These are phyloP conservation scores for Teratosphaeria viscida DNA, from an alignment of 2,329 filamentous ascomycete genomes.

Conservation along the genomic window DNA sequence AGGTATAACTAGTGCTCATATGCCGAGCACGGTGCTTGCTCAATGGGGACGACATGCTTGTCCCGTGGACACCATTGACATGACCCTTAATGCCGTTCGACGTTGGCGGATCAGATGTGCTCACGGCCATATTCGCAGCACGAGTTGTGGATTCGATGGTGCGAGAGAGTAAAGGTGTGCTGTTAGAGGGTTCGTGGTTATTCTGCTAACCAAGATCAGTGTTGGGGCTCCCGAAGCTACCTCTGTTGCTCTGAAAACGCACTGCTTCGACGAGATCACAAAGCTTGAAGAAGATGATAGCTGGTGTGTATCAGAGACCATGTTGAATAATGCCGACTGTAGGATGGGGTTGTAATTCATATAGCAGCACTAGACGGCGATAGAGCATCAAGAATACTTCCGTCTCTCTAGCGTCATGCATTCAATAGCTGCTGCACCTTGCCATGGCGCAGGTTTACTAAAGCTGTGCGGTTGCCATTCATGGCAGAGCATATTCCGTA, in stretches of 20 bases:
- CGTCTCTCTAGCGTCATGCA: not conserved
- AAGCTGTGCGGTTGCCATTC: not conserved
- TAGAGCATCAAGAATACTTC: no score
- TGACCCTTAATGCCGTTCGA: not conserved
- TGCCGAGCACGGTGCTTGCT: not conserved
- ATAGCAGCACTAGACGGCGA: no score
- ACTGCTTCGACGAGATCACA: not conserved
- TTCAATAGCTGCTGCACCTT: not conserved
- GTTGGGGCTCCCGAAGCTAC: not conserved
- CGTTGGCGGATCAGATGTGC: not conserved
- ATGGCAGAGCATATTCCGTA: not conserved
- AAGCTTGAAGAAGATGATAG: not conserved
- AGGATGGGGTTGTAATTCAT: no score
- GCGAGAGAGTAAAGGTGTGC: not conserved
- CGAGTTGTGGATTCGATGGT: not conserved
- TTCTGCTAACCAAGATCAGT: not conserved
- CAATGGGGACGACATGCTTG: not conserved
- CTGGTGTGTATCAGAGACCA: not conserved
- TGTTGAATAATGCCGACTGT: no score
- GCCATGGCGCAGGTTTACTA: not conserved
- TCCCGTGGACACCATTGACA: not conserved
- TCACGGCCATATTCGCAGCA: not conserved
- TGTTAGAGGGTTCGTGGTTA: not conserved
- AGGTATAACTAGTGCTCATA: not conserved
- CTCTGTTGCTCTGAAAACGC: not conserved